Base-by-base conservation (phyloP, 2,329 filamentous ascomycete species). In the Leptodontidium sp. region DNA sequence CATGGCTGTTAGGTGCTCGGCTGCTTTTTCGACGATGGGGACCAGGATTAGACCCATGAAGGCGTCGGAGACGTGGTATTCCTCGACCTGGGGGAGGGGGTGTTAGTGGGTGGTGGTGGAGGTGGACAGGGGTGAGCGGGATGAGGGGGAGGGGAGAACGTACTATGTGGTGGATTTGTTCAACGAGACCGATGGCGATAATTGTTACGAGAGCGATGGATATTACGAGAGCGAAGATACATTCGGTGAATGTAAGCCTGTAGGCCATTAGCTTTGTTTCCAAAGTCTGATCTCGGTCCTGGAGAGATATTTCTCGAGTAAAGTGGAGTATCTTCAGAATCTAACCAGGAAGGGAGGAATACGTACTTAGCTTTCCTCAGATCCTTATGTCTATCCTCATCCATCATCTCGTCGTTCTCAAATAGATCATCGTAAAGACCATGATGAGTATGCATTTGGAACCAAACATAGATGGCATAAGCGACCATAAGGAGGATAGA, bases 11-110 rank as follows among this genome's bases (percentile, higher is more conserved):
- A 97, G 82, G 80, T 97, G 93, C 79, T 97, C 93, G 12, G 93
- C 93, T 1, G 91, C 90, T 80, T 97, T 97, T 77, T 97, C 93
- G 8, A 96, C 93, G 0, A 97, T 84, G 2, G 92, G 90, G 3
- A 96, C 87, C 0, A 97, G 84, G 72, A 96, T 95, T 45, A 97
- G 83, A 74, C 93, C 87, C 71, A 90, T 82, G 71, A 90, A 90
- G 35, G 84, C 84, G 72, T 89, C 86, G 1, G 83, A 83, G 52
- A 90, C 81, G 38, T 82, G 78, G 35, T 79, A 80, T 53, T 84
- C 81, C 43, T 79, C 75, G 24, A 89, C 87, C 50, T 53, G 50
- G 26, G 26, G 14, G 24, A 21, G 21, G 24, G 26, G 15, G 49
- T 21, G 49, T 52, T 26, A 52, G 50, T 53, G 50, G 11, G 12